Percentiles rank a stretch among this genome's conserved stretches.
phyloP scores from a whole-genome alignment of 2,329 filamentous ascomycete genomes.

The Chrysoporthe deuterocubensis region DNA sequence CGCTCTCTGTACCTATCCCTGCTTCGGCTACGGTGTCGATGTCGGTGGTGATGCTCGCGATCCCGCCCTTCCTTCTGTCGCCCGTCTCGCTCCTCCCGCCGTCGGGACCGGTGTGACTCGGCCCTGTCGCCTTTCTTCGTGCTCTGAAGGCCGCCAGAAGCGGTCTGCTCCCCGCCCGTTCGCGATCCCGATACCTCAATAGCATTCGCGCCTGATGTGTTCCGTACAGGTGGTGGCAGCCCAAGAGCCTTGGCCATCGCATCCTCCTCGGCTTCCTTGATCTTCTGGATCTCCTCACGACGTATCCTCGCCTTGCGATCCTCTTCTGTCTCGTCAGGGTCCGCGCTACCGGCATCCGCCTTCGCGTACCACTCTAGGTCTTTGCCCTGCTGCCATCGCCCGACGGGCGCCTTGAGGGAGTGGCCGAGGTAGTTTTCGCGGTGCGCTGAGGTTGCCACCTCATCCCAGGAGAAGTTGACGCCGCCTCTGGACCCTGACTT shows the following conservation, averaged over 20 bases:
- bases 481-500: constrained; percentile 91
- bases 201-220: constrained; percentile 67
- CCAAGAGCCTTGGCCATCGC: constrained; percentile 84
- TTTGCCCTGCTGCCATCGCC: constrained; percentile 84
- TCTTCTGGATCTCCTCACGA: constrained; percentile 75
- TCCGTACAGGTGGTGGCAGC: constrained; percentile 68
- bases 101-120: constrained; percentile 29
- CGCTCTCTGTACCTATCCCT: constrained; percentile 36
- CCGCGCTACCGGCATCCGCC: constrained; percentile 49
- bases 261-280: constrained; percentile 93
- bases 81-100: constrained; percentile 38
- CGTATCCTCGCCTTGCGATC: constrained; percentile 64
- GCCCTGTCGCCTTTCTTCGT: constrained; percentile 30
- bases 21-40: constrained; percentile 37
- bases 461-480: constrained; percentile 95
- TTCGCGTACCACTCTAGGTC: constrained; percentile 70
- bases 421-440: constrained; percentile 92
- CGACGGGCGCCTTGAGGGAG: constrained; percentile 88
- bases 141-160: constrained; percentile 38
- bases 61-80: constrained; percentile 33
- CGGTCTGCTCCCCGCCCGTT: constrained; percentile 37
- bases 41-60: constrained; percentile 9
- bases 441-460: constrained; percentile 83
- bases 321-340: constrained; percentile 61
- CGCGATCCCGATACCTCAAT: constrained; percentile 60